Evolutionary conservation across 2,329 filamentous ascomycete genomes (phyloP).

Genomic region (Fonsecaea nubica): DNA sequence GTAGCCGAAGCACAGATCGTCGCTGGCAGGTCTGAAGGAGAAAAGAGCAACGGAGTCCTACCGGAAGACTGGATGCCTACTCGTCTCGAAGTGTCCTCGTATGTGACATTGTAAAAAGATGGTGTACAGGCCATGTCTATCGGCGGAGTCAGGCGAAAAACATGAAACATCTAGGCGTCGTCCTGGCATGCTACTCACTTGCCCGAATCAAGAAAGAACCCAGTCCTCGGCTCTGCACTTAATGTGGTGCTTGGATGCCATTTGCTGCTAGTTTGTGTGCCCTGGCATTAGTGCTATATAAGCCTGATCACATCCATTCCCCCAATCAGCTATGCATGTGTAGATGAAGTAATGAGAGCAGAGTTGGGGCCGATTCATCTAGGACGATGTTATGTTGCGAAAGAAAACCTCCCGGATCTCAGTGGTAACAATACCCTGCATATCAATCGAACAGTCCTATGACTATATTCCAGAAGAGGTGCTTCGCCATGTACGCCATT

Average conservation of each 20-base stretch:
- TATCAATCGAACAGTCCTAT: neutral
- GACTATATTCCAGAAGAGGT: neutral
- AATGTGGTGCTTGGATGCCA: neutral
- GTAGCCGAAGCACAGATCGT: slow-evolving; percentile 1
- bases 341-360: neutral
- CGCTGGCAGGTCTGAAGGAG: slow-evolving; percentile 2
- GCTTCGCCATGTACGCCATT: neutral
- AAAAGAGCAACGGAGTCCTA: slow-evolving; percentile 7
- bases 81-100: too few relatives aligned
- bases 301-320: slow-evolving; percentile 6
- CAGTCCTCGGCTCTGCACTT: slow-evolving; percentile 13
- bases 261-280: slow-evolving; percentile 10
- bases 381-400: neutral
- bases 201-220: neutral
- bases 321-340: neutral
- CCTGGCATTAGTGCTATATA: slow-evolving; percentile 19
- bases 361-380: neutral
- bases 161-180: slow-evolving; percentile 26
- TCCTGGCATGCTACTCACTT: neutral
- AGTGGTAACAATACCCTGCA: neutral
- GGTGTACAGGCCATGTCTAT: slow-evolving; percentile 20
- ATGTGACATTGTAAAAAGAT: neutral
- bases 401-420: neutral
- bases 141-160: slow-evolving; percentile 21
- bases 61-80: neutral